phyloP scores from a whole-genome alignment of 257 asterid genomes.

The Gardenia jasminoides region DNA sequence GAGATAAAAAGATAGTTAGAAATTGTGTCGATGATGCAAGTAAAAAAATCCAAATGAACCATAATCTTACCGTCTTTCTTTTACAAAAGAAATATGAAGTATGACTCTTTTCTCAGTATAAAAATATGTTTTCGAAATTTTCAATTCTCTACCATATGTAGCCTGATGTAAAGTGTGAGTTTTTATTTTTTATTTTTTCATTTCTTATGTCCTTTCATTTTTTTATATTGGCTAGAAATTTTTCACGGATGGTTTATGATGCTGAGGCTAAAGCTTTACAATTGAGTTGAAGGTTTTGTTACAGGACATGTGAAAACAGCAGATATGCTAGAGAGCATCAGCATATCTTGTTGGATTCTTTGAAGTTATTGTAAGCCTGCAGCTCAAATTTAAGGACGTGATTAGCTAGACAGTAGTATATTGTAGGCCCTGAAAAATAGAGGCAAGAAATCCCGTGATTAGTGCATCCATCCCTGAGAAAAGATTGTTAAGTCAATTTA shows the following conservation, averaged over 20 bases:
- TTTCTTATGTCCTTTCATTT: too few relatives aligned
- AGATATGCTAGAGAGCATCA: background rate
- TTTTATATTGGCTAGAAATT: too few relatives aligned
- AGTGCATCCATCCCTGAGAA: conserved; percentile 2
- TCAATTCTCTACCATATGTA: too few relatives aligned
- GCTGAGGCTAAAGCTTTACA: background rate
- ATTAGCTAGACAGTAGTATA: background rate
- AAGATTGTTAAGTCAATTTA: background rate
- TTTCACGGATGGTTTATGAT: background rate
- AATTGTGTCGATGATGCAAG: too few relatives aligned
- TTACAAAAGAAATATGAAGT: too few relatives aligned
- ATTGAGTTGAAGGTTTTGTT: background rate
- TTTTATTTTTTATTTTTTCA: too few relatives aligned
- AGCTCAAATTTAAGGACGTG: background rate
- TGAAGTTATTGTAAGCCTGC: background rate
- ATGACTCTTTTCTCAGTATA: too few relatives aligned
- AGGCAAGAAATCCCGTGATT: conserved; percentile 19
- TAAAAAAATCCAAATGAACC: too few relatives aligned
- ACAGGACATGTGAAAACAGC: background rate
- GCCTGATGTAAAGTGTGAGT: too few relatives aligned
- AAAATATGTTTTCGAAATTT: too few relatives aligned
- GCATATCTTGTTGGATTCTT: background rate
- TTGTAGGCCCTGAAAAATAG: conserved; percentile 1
- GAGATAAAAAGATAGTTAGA: too few relatives aligned
- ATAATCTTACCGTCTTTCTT: too few relatives aligned